Conservation (phyloP, 2,329 filamentous ascomycete genomes). For the Macrophomina phaseolina region DNA sequence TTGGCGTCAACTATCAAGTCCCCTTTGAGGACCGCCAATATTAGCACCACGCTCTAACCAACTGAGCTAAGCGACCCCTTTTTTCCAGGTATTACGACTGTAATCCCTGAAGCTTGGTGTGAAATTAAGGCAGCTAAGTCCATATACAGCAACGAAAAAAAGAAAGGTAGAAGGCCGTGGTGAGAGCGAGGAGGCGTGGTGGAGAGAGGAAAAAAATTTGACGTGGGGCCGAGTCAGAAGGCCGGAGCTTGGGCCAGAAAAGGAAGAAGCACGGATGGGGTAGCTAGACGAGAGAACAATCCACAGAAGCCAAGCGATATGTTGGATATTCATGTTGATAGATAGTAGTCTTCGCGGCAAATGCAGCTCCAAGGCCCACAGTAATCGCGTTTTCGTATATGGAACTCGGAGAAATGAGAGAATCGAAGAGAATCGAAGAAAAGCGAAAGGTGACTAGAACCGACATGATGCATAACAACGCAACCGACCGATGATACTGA, state of each 20-base stretch:
- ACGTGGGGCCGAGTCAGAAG: not conserved
- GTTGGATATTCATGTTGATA: not conserved
- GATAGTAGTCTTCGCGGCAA: not conserved
- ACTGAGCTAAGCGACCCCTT: slow-evolving; percentile 30
- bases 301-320: not conserved
- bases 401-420: not conserved
- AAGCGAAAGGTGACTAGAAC: not conserved
- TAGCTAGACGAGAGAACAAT: slow-evolving; percentile 2
- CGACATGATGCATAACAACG: not conserved
- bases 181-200: too few relatives aligned
- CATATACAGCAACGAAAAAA: not conserved
- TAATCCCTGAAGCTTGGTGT: not conserved
- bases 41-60: slow-evolving; percentile 33
- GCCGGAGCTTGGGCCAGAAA: not conserved
- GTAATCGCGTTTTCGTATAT: not conserved
- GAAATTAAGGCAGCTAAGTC: accelerated
- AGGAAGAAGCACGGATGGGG: slow-evolving; percentile 12
- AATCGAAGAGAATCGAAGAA: not conserved
- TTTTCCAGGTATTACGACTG: not conserved
- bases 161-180: too few relatives aligned
- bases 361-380: not conserved
- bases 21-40: slow-evolving; percentile 13
- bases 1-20: slow-evolving; percentile 29
- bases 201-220: not conserved
- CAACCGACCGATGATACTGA: not conserved